Conservation (phyloP, 169 alveolate species). For the Plasmodium gallinaceum region DNA sequence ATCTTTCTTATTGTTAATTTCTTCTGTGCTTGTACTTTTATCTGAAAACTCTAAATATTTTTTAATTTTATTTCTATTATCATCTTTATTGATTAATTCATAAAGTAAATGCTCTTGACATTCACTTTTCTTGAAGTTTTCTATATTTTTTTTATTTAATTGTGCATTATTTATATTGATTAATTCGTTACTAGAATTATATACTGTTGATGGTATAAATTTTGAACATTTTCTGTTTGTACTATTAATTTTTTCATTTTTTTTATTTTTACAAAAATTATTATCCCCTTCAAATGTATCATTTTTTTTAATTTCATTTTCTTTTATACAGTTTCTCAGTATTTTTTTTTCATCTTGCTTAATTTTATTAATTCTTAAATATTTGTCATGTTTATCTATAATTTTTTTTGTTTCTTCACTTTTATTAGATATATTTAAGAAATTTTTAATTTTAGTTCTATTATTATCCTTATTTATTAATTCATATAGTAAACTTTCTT, state of each 20-base stretch:
- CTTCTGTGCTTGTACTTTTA: background rate
- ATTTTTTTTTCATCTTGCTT: background rate
- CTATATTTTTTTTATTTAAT: background rate
- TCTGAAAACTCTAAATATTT: background rate
- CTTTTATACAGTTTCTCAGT: too few relatives aligned
- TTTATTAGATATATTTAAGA: background rate
- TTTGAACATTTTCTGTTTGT: background rate
- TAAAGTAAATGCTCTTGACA: constrained; percentile 6
- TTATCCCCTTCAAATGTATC: background rate
- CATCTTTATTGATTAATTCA: background rate
- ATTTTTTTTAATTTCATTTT: background rate
- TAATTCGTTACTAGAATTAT: background rate
- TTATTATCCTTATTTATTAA: constrained; percentile 10
- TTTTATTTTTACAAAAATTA: background rate
- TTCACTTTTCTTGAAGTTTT: background rate
- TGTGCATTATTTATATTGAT: background rate
- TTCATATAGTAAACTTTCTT: constrained; percentile 21
- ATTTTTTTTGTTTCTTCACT: background rate
- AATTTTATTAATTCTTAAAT: background rate
- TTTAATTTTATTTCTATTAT: background rate
- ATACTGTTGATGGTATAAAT: background rate
- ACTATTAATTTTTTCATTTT: background rate
- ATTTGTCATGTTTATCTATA: background rate
- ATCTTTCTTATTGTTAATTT: too few relatives aligned
- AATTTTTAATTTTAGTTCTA: background rate